These are phyloP conservation scores for Davidsoniella virescens DNA, from an alignment of 2,329 filamentous ascomycete species.

Conservation along the genomic window DNA sequence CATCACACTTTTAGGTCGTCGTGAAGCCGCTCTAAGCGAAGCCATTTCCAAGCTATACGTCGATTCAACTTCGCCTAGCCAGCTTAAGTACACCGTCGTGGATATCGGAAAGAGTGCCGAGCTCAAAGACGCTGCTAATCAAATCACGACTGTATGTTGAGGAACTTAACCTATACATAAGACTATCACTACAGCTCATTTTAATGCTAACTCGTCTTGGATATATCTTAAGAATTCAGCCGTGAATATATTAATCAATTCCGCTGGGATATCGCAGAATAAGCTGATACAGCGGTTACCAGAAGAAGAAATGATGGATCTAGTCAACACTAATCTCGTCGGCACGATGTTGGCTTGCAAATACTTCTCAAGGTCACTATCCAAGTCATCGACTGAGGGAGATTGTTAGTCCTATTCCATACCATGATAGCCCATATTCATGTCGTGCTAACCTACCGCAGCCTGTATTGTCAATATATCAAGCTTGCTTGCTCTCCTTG, in stretches of 20 bases:
- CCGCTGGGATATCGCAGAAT: conserved; percentile 56
- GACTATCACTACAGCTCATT: too few species aligned
- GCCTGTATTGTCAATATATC: conserved; percentile 69
- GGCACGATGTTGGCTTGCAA: conserved; percentile 48
- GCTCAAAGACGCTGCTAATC: conserved; percentile 64
- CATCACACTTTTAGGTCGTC: conserved; percentile 46
- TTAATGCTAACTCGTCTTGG: background rate
- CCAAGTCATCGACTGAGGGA: conserved; percentile 6
- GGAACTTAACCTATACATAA: too few species aligned
- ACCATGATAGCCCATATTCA: background rate
- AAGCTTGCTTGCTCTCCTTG: conserved; percentile 55
- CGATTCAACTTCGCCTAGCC: conserved; percentile 6
- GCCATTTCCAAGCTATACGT: conserved; percentile 20
- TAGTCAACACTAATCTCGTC: conserved; percentile 55
- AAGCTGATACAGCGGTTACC: conserved; percentile 43
- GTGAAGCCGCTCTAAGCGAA: conserved; percentile 28
- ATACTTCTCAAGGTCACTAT: conserved; percentile 19
- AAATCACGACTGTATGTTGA: conserved; percentile 31
- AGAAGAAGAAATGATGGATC: conserved; percentile 32
- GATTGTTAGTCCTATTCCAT: conserved; percentile 5
- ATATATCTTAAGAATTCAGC: conserved; percentile 19
- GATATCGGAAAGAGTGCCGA: conserved; percentile 28
- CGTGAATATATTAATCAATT: conserved; percentile 51
- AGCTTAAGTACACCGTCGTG: background rate
- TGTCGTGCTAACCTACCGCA: conserved; percentile 16